These are phyloP conservation scores for Citrullus amarus DNA, from an alignment of 306 rosid species.

Conservation along the genomic window DNA sequence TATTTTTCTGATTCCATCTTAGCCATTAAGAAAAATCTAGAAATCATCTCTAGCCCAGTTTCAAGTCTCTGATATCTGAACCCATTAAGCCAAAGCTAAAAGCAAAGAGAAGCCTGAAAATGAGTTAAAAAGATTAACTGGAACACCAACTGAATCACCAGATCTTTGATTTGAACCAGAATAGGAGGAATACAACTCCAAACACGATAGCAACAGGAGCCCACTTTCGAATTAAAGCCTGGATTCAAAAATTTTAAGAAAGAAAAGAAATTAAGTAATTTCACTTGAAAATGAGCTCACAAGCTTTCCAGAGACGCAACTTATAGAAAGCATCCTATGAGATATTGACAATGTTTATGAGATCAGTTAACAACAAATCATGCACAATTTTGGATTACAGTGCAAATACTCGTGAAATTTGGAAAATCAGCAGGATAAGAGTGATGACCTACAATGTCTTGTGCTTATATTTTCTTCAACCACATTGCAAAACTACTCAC, in stretches of 20 bases:
- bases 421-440: not conserved
- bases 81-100: not conserved
- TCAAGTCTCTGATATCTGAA: constrained; percentile 3
- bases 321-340: not conserved
- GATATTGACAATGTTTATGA: not conserved
- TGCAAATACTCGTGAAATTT: not conserved
- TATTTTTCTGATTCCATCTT: not conserved
- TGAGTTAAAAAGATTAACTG: not conserved
- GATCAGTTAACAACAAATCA: not conserved
- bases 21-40: constrained; percentile 2
- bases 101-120: constrained; percentile 1
- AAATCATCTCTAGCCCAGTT: not conserved
- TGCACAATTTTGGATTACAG: not conserved
- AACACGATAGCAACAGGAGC: constrained; percentile 96
- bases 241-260: constrained; percentile 6
- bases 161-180: constrained; percentile 85
- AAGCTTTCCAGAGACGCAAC: not conserved
- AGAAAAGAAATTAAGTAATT: not conserved
- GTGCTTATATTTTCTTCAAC: not conserved
- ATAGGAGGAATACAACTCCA: constrained; percentile 93
- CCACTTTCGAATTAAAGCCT: constrained; percentile 93
- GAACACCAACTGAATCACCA: constrained; percentile 51
- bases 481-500: not conserved
- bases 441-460: not conserved
- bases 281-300: not conserved